Base-by-base conservation (phyloP, 139 green algal species). In the Dunaliella sp. region DNA sequence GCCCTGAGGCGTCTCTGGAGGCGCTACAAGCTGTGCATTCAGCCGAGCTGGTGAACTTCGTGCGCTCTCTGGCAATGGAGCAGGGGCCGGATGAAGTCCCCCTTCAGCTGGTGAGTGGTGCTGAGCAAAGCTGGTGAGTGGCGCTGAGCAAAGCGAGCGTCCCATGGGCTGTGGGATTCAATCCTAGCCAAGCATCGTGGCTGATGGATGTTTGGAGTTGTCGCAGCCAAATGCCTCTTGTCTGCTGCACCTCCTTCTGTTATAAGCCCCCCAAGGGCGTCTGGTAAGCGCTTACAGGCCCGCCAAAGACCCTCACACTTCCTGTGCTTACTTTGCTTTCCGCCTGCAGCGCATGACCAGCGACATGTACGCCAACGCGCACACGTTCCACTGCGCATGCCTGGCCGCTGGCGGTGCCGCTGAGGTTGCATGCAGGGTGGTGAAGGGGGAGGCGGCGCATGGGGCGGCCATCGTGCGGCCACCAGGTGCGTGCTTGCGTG, bases 361-460 rank as follows among this genome's bases (percentile, higher is more conserved):
- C 1, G 94, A 96, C 89, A 94, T 90, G 28, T 97, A 97, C 86
- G 85, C 95, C 77, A 95, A 95, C 86, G 77, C 88, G 24, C 83
- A 93, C 87, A 95, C 93, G 12, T 88, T 88, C 77, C 36, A 87
- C 31, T 95, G 93, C 74, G 93, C 94, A 1, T 87, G 88, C 24
- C 84, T 96, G 82, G 93, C 94, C 25, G 94, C 94, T 26, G 94
- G 94, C 37, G 90, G 86, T 28, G 92, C 93, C 32, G 92, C 92
- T 59, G 88, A 96, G 38, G 90, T 91, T 33, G 91, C 93, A n/a
- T 59, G 77, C 0, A 88, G 87, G 1, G 92, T 96, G 25, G 83
- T 86, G 21, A 84, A 77, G 0, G 89, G 91, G 1, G 76, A 92
- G 32, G 90, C 89, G 0, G 38, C 59, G 0, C 86, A 87, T 48